Evolutionary conservation across 345 rosid species (phyloP).

Genomic region (Theobroma cacao): DNA sequence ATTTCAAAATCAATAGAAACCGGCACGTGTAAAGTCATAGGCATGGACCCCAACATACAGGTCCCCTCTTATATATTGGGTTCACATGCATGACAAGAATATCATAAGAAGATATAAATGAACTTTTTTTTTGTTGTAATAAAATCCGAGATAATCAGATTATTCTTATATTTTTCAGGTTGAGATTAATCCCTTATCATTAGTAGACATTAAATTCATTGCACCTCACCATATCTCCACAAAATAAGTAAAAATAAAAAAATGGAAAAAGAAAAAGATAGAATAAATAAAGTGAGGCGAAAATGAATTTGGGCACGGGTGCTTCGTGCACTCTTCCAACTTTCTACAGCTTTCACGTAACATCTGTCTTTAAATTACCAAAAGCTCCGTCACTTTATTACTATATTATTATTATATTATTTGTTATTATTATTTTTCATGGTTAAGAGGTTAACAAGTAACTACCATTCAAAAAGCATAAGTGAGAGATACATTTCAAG

Average conservation of each 20-base stretch:
- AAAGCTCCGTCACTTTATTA: neutral
- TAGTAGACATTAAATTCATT: neutral
- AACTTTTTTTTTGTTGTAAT: neutral
- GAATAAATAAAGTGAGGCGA: neutral
- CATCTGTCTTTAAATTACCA: neutral
- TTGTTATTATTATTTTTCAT: neutral
- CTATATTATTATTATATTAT: neutral
- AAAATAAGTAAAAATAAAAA: neutral
- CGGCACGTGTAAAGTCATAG: conserved; percentile 10
- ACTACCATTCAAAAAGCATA: conserved; percentile 12
- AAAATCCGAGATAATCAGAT: neutral
- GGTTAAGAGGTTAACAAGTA: conserved; percentile 1
- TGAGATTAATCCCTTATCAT: too few species aligned
- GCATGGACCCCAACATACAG: neutral
- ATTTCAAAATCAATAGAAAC: neutral
- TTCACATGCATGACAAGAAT: conserved; percentile 30
- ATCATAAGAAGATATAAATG: conserved; percentile 11
- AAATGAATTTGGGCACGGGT: conserved; percentile 42
- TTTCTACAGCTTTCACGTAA: neutral
- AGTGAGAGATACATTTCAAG: neutral
- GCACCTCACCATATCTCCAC: neutral
- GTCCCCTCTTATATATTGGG: neutral
- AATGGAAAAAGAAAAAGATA: neutral
- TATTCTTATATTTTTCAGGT: too few species aligned
- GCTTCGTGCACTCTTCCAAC: conserved; percentile 27